Base-by-base conservation (phyloP, 2,329 filamentous ascomycete genomes). In the Fusarium nanum region DNA sequence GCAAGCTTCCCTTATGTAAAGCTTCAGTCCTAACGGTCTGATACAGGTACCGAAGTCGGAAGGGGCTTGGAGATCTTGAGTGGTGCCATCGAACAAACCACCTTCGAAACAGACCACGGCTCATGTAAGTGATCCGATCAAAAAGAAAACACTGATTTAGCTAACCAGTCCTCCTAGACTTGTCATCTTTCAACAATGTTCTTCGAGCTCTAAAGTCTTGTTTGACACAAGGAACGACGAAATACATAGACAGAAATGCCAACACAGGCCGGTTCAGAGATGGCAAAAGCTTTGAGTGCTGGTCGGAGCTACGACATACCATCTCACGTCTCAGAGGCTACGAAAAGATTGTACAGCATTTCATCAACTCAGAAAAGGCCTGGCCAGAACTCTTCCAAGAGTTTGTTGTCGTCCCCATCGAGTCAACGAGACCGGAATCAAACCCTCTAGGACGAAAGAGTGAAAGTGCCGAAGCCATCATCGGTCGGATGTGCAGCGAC, bases 301-400 rank as follows among this genome's bases (percentile, higher is more conserved):
- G 78, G 78, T 69, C 68, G 3, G 75, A 80, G n/a, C 49, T 79
- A 3, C 71, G 75, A 5, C 78, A 80, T 32, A 63, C 45, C 16
- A 10, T 78, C 11, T 71, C 70, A 2, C 75, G 78, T 0, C 70
- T 79, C 0, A 52, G 56, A 2, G 70, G 72, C 9, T 79, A 78
- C 41, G 52, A 71, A 3, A 50, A 47, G 8, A 68, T 70, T 0
- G 64, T 73, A 0, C 23, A 66, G 8, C 64, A 53, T 2, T 67
- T 80, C 1, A 60, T 76, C 9, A 42, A 67, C 4, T 71, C 75
- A 0, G 62, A 70, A 16, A 11, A 27, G 0, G 53, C 65, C 6
- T 81, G 78, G 75, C 74, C 75, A 1, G 64, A 66, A 6, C 63
- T 82, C 1, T 82, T 81, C 10, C 57, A 75, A 8, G 73, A 78